Conservation (phyloP, 768 basidiomycete species). For the Rhizopogon rudus region DNA sequence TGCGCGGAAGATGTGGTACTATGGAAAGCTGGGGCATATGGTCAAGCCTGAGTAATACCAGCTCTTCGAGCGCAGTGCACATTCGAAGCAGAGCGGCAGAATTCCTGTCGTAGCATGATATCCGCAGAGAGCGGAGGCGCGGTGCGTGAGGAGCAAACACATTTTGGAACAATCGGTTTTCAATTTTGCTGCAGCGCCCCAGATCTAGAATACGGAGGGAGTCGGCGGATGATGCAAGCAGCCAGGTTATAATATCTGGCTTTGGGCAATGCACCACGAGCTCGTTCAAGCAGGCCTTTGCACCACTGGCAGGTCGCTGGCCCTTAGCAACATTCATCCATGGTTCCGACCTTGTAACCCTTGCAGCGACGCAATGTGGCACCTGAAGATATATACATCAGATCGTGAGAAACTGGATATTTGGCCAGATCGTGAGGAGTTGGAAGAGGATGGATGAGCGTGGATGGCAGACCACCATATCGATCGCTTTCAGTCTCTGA, state of each 20-base stretch:
- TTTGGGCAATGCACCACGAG: conserved; percentile 31
- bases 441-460: conserved; percentile 42
- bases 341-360: neutral
- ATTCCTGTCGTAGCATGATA: conserved; percentile 30
- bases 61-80: conserved; percentile 36
- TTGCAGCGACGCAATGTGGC: conserved; percentile 25
- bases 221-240: conserved; percentile 29
- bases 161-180: conserved; percentile 20
- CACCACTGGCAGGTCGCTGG: conserved; percentile 1
- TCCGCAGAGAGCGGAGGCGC: conserved; percentile 38
- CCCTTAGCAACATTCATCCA: neutral
- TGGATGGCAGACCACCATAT: conserved; percentile 28
- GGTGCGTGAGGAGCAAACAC: conserved; percentile 26
- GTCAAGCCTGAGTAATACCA: conserved; percentile 26
- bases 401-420: conserved; percentile 28
- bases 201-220: conserved; percentile 19
- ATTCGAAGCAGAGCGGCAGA: conserved; percentile 28
- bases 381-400: neutral
- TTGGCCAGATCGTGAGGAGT: conserved; percentile 33
- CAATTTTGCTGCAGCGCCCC: conserved; percentile 5
- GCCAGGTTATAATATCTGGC: conserved; percentile 29
- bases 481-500: conserved; percentile 21
- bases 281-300: conserved; percentile 32
- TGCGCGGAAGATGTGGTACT: conserved; percentile 26
- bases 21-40: conserved; percentile 28